phyloP scores from a whole-genome alignment of 306 rosid species.

The Albizia julibrissin region DNA sequence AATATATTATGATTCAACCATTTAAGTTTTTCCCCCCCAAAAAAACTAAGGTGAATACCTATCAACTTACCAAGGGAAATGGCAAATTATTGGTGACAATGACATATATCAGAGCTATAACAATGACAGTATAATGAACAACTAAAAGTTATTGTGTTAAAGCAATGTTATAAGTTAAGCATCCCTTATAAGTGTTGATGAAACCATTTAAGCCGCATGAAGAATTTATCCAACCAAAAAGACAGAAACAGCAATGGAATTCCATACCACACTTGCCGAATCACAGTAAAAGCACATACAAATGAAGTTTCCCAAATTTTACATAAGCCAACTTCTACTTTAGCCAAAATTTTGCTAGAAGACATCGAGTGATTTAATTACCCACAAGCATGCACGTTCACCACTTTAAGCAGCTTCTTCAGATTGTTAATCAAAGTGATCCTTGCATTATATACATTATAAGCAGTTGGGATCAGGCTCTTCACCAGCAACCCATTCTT shows the following conservation, averaged over 20 bases:
- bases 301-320: slow-evolving; percentile 16
- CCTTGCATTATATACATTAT: slow-evolving; percentile 77
- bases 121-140: background rate
- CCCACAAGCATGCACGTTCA: slow-evolving; percentile 93
- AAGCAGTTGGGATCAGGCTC: slow-evolving; percentile 74
- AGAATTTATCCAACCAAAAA: slow-evolving; percentile 18
- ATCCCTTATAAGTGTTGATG: slow-evolving; percentile 15
- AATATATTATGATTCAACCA: slow-evolving; percentile 10
- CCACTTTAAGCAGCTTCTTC: slow-evolving; percentile 81
- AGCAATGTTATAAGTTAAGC: background rate
- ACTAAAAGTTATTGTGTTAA: background rate
- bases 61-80: background rate
- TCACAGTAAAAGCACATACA: slow-evolving; percentile 1
- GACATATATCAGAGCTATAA: background rate
- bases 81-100: background rate
- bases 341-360: slow-evolving; percentile 9
- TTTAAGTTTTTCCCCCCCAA: no score
- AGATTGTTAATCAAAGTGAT: slow-evolving; percentile 81
- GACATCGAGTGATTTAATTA: slow-evolving; percentile 37
- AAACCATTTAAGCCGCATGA: slow-evolving; percentile 8
- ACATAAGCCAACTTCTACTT: slow-evolving; percentile 17
- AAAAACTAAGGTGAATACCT: background rate
- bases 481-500: slow-evolving; percentile 84
- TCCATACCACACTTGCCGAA: slow-evolving; percentile 7
- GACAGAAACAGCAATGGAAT: slow-evolving; percentile 11